Base-by-base conservation (phyloP, 306 rosid genomes). In the Ormosia semicastrata region DNA sequence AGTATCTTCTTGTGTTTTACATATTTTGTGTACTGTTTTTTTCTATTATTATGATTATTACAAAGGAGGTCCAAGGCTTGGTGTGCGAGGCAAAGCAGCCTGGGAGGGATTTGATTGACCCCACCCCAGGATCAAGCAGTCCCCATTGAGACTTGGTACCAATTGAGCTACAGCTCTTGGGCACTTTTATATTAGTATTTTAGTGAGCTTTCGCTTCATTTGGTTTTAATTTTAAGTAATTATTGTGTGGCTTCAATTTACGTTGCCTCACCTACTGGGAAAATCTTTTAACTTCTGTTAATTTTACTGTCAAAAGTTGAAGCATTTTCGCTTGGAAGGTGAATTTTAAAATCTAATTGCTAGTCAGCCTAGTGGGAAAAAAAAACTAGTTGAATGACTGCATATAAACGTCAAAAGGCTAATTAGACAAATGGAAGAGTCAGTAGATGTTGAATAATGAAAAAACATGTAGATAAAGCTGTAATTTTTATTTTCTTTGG, bases 341-440 rank as follows among this genome's bases (percentile, higher is more conserved):
- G 59, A 50, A 79, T 58, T 33, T 53, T 34, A 30, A 53, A 53
- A 43, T 71, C 69, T 11, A 59, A 39, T 66, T 13, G 46, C 3
- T 66, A 47, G 44, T 54, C 47, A 56, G 13, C 41, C 15, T 44
- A 10, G 49, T 44, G 52, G 77, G 32, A 18, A 30, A 78, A 46
- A 44, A 44, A 73, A 33, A 36, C 68, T 67, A 46, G 44, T 39
- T 40, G 29, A 79, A 56, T 53, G 54, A 32, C 66, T 71, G 70
- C 80, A 58, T 76, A 11, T 73, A 44, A 73, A 78, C 29, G 44
- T 66, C 47, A 78, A 52, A 24, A 34, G 60, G 64, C n/a, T 24
- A 58, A 73, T 41, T 44, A 54, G 36, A 47, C 43, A 49, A 66
- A 43, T 12, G 9, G 62, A 70, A 17, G 4, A 10, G 62, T 75